Percentiles rank a stretch among this genome's conserved stretches.
These are phyloP conservation scores for Cutaneotrichosporon dermatis DNA, from an alignment of 1,284 basidiomycete species.

Conservation along the genomic window DNA sequence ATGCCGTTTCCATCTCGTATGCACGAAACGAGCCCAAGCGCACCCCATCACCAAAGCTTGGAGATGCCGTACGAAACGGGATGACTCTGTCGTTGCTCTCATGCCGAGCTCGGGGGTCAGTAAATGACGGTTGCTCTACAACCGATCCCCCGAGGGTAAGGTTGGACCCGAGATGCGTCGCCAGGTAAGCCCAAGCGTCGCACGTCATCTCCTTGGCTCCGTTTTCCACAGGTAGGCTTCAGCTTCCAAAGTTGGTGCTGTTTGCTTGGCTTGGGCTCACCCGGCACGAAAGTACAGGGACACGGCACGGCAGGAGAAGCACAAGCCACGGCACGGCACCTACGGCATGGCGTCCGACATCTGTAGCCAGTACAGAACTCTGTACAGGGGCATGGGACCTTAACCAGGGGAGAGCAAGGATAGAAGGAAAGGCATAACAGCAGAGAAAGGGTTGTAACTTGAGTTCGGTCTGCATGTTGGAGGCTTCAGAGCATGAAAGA, in stretches of 20 bases:
- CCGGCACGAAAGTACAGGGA: not conserved
- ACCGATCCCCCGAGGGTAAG: conserved; percentile 5
- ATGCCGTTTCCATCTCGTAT: too few relatives aligned
- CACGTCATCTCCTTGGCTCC: not conserved
- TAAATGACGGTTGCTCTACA: conserved; percentile 3
- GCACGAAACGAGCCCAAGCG: too few relatives aligned
- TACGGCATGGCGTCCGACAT: not conserved
- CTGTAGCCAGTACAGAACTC: not conserved
- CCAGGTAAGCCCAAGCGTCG: not conserved
- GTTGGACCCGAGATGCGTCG: conserved; percentile 4
- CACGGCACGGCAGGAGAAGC: not conserved
- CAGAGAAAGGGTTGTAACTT: not conserved
- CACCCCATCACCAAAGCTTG: too few relatives aligned
- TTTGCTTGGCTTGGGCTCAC: not conserved
- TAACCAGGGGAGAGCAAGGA: not conserved
- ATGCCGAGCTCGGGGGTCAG: not conserved
- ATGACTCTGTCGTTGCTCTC: not conserved
- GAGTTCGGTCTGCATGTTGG: not conserved
- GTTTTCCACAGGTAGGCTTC: not conserved
- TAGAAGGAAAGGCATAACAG: not conserved
- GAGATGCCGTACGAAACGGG: too few relatives aligned
- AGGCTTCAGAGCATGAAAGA: not conserved
- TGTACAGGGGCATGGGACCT: not conserved
- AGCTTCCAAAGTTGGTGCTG: not conserved
- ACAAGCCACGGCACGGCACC: not conserved